Evolutionary conservation across 1,284 basidiomycete species (phyloP), one percentile per base, ranked within the genome.

Genomic region (Tylopilus sp.): DNA sequence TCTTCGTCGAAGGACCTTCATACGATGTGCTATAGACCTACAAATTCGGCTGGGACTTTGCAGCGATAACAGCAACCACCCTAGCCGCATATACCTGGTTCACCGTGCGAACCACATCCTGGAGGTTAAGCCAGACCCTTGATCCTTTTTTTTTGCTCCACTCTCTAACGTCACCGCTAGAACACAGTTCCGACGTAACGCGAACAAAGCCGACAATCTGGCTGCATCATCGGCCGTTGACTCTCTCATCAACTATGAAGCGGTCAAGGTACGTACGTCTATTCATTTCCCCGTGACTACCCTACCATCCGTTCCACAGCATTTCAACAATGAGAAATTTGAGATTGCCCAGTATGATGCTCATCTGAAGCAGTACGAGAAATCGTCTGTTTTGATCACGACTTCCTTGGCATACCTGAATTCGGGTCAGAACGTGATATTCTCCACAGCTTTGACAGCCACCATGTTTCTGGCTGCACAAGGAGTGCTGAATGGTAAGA

Each of bases 401-500:
- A 99, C 96, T 0, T 95, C 91, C 3, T 74, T 99, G 10, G 91
- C 97, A 0, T 89, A 85, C 61, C 75, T 99, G 55, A 99, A 99
- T 68, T 95, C 94, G 2, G 97, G 95, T 0, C 96, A 99, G 67
- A 97, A 94, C 65, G 74, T 97, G 56, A 97, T 99, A 58, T 99
- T 98, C 71, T 94, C 92, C 0, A 84, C 82, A 12, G 93, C 94
- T 0, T 68, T 99, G 61, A 99, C 96, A 0, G 76, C 86, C 50
- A 95, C 97, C 72, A 99, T 99, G 96, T 86, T 97, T 59, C 75
- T 99, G 49, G 94, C 95, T 4, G 95, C 96, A 0, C 92, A 98
- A 65, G 95, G 95, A 0, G 87, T 99, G 6, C 71, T 94, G 39
- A 89, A 93, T 57, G 94, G 93, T 89, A 41, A 50, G 41, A 30